phyloP scores from a whole-genome alignment of 2,329 filamentous ascomycete genomes.

The Fusarium algeriense region DNA sequence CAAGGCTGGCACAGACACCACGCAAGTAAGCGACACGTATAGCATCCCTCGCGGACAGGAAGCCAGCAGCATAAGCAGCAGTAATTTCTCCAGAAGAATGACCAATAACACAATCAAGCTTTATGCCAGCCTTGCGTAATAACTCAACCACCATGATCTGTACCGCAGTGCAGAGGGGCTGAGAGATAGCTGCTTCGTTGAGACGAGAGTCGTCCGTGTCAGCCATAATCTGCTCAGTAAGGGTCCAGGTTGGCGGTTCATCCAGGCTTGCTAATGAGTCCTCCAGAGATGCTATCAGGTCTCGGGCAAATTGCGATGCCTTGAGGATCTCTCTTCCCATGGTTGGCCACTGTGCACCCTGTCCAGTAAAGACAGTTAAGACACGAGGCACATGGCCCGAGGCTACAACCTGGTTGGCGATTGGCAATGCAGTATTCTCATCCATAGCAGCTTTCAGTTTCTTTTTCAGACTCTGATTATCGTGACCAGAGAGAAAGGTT shows the following conservation, averaged over 20 bases:
- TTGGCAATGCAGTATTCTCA: not conserved
- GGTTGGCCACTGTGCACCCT: conserved; percentile 51
- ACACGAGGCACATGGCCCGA: not conserved
- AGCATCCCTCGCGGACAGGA: conserved; percentile 49
- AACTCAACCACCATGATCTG: conserved; percentile 48
- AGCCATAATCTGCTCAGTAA: conserved; percentile 8
- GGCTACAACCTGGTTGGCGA: not conserved
- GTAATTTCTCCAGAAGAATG: conserved; percentile 65
- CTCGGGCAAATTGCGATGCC: not conserved
- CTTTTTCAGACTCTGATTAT: not conserved
- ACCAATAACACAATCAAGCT: conserved; percentile 56
- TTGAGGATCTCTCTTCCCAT: conserved; percentile 50
- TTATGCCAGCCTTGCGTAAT: conserved; percentile 49
- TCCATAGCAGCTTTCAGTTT: not conserved
- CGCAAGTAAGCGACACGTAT: conserved; percentile 41
- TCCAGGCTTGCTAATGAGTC: conserved; percentile 34
- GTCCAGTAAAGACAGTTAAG: conserved; percentile 52
- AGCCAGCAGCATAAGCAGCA: conserved; percentile 62
- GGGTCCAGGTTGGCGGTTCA: conserved; percentile 43
- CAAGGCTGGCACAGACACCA: conserved; percentile 14
- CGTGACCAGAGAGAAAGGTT: not conserved
- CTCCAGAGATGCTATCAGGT: conserved; percentile 29
- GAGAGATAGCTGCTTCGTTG: conserved; percentile 46
- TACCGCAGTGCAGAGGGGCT: conserved; percentile 50
- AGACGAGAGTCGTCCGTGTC: conserved; percentile 1